Percentiles rank a stretch among this genome's conserved stretches.
phyloP scores from a whole-genome alignment of 192 early-diverging fungal genomes.

The Glomus cerebriforme region DNA sequence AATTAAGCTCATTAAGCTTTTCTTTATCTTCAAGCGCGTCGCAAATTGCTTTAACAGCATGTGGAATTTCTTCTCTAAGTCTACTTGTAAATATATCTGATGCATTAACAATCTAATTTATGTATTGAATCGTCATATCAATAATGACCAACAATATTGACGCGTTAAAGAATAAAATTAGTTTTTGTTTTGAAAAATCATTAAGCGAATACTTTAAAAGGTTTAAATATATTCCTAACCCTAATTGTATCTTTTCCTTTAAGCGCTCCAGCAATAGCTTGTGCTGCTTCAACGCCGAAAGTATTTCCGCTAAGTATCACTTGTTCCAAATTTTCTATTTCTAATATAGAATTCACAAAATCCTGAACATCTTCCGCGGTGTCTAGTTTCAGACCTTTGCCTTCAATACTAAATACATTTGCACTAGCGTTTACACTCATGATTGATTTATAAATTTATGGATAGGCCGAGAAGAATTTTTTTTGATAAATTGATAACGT shows the following conservation, averaged over 20 bases:
- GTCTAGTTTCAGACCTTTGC: constrained; percentile 86
- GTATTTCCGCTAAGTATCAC: constrained; percentile 88
- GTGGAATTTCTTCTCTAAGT: constrained; percentile 86
- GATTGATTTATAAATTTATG: neutral
- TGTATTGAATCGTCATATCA: neutral
- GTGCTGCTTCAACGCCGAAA: constrained; percentile 86
- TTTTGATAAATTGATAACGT: neutral
- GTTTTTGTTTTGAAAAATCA: constrained; percentile 12
- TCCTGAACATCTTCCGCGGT: constrained; percentile 77
- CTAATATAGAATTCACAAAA: constrained; percentile 71
- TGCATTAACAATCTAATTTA: constrained; percentile 72
- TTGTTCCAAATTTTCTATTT: constrained; percentile 65
- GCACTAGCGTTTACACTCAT: neutral
- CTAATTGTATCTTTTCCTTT: constrained; percentile 68
- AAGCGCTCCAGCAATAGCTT: constrained; percentile 73
- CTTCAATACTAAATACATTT: constrained; percentile 78
- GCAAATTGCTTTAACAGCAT: constrained; percentile 77
- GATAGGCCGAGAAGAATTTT: neutral
- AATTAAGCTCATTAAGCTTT: constrained; percentile 77
- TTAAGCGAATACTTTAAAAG: neutral
- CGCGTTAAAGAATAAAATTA: neutral
- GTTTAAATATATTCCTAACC: constrained; percentile 52
- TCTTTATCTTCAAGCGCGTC: constrained; percentile 81
- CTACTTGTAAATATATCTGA: constrained; percentile 96
- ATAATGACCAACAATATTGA: neutral